These are phyloP conservation scores for Thraustotheca clavata DNA, from an alignment of 352 stramenopile genomes.

Conservation along the genomic window DNA sequence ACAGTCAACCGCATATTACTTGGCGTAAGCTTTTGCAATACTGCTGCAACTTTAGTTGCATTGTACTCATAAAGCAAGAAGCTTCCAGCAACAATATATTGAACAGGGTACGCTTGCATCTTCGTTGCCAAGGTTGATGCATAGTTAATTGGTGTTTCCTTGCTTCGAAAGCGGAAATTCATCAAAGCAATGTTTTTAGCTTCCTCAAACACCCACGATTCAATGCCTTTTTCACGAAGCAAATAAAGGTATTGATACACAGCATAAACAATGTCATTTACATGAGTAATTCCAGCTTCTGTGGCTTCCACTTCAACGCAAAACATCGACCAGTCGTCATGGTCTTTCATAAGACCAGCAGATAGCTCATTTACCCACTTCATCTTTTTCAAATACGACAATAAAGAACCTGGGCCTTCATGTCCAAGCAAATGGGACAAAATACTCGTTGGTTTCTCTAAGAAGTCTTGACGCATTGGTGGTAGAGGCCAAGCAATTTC, in stretches of 20 bases:
- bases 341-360: conserved; percentile 49
- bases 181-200: conserved; percentile 45
- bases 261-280: conserved; percentile 47
- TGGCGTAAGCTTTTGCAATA: conserved; percentile 43
- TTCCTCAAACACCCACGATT: conserved; percentile 61
- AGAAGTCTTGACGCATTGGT: conserved; percentile 31
- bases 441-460: conserved; percentile 75
- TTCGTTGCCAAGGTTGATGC: conserved; percentile 49
- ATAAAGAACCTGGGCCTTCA: conserved; percentile 87
- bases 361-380: conserved; percentile 67
- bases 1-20: conserved; percentile 50
- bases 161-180: conserved; percentile 70
- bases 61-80: conserved; percentile 66
- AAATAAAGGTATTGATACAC: conserved; percentile 65
- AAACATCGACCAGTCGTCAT: conserved; percentile 64
- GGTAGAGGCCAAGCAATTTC: conserved; percentile 41
- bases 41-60: conserved; percentile 34
- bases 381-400: conserved; percentile 86
- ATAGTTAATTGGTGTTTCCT: conserved; percentile 65
- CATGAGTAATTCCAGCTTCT: conserved; percentile 46
- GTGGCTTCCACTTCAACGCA: conserved; percentile 62
- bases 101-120: conserved; percentile 56
- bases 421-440: conserved; percentile 90
- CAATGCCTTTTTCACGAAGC: conserved; percentile 36
- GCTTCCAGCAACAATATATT: conserved; percentile 51